phyloP scores from a whole-genome alignment of 192 early-diverging fungal species.

The Chytriomyces sp. region DNA sequence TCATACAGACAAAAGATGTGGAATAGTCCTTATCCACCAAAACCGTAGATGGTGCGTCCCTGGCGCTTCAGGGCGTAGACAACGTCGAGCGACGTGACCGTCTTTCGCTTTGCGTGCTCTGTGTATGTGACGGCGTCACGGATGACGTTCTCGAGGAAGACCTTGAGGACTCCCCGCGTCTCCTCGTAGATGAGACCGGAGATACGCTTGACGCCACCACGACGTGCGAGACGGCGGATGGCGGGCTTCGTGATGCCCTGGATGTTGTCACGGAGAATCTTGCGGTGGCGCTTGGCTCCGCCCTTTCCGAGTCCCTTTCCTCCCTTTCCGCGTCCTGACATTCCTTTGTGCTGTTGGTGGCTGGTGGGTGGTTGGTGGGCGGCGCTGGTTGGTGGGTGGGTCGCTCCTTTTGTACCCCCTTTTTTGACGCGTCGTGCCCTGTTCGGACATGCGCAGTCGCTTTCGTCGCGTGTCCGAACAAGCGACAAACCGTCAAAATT shows the following conservation, averaged over 20 bases:
- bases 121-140: slow-evolving; percentile 99
- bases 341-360: slow-evolving; percentile 38
- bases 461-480: not conserved
- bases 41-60: slow-evolving; percentile 84
- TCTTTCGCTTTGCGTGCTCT: slow-evolving; percentile 99
- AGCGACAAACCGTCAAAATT: not conserved
- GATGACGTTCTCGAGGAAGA: slow-evolving; percentile 99
- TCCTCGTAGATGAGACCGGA: slow-evolving; percentile 99
- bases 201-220: slow-evolving; percentile 99
- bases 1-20: no score
- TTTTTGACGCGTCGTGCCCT: not conserved
- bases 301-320: slow-evolving; percentile 99
- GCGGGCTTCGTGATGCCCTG: slow-evolving; percentile 38
- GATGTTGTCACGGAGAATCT: slow-evolving; percentile 97
- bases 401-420: not conserved
- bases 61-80: slow-evolving; percentile 97
- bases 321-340: slow-evolving; percentile 99
- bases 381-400: not conserved
- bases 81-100: slow-evolving; percentile 98
- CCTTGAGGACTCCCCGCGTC: slow-evolving; percentile 96
- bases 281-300: slow-evolving; percentile 99
- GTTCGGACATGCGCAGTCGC: not conserved
- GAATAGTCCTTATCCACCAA: slow-evolving; percentile 28
- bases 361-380: not conserved
- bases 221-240: slow-evolving; percentile 86